Evolutionary conservation across 768 basidiomycete genomes (phyloP).

Genomic region (Auricularia auricula-judae): DNA sequence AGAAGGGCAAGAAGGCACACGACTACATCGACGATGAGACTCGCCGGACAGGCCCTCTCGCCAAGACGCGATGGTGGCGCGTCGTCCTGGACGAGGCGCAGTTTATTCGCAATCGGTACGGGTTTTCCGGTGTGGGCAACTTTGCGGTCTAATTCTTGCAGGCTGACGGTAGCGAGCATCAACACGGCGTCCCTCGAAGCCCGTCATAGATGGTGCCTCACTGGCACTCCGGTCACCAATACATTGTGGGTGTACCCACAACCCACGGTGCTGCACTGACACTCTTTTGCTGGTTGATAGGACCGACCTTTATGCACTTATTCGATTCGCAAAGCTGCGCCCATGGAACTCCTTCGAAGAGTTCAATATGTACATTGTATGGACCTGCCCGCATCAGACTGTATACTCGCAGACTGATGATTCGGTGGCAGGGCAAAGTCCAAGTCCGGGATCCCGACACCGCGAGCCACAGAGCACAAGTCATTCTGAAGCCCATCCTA

Average conservation of each 20-base stretch:
- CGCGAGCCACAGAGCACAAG: conserved; percentile 58
- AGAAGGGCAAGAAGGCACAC: conserved; percentile 6
- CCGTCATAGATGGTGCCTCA: conserved; percentile 69
- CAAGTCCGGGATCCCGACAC: conserved; percentile 48
- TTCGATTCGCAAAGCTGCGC: conserved; percentile 56
- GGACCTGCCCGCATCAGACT: conserved; percentile 9
- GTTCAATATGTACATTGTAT: conserved; percentile 49
- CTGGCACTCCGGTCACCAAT: conserved; percentile 67
- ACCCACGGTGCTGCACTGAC: background rate
- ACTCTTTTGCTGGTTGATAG: conserved; percentile 18
- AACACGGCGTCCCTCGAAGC: conserved; percentile 49
- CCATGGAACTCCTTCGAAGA: conserved; percentile 57
- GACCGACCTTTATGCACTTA: conserved; percentile 58
- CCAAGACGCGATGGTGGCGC: conserved; percentile 53
- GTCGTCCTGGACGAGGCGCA: conserved; percentile 74
- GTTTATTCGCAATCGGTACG: conserved; percentile 55
- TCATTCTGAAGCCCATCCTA: conserved; percentile 52
- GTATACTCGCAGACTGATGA: background rate
- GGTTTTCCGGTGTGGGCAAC: background rate
- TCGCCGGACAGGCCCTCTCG: conserved; percentile 38
- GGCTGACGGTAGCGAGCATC: conserved; percentile 28
- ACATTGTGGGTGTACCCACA: conserved; percentile 35
- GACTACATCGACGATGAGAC: conserved; percentile 8
- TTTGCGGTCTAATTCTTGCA: background rate
- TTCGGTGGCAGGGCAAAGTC: conserved; percentile 30